These are phyloP conservation scores for Fraxinus baroniana DNA, from an alignment of 305 asterid genomes.

Conservation along the genomic window DNA sequence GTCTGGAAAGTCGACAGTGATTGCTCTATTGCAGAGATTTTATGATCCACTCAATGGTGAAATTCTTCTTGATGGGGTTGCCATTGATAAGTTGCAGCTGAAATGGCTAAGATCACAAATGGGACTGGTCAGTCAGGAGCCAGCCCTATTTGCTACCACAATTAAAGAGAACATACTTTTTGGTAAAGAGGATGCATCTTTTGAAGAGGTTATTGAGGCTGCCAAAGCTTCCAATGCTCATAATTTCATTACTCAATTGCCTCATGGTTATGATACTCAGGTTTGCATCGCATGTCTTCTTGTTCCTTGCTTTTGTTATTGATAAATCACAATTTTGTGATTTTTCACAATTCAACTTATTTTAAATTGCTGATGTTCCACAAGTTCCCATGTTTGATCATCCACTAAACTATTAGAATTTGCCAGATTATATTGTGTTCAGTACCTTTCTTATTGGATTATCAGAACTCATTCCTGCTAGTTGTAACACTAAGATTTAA, in stretches of 20 bases:
- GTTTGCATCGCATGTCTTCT: conserved; percentile 29
- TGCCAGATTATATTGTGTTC: neutral
- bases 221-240: conserved; percentile 96
- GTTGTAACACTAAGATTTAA: neutral
- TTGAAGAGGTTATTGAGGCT: conserved; percentile 74
- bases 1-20: conserved; percentile 84
- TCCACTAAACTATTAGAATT: neutral
- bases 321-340: neutral
- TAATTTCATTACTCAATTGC: conserved; percentile 75
- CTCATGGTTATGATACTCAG: conserved; percentile 94
- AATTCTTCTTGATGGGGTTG: conserved; percentile 69
- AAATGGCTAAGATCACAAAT: conserved; percentile 95
- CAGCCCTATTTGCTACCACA: conserved; percentile 83
- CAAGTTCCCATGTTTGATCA: neutral
- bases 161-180: conserved; percentile 85
- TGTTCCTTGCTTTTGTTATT: neutral
- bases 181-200: conserved; percentile 82
- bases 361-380: neutral
- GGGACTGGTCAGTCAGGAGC: conserved; percentile 98
- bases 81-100: conserved; percentile 69
- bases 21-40: conserved; percentile 78
- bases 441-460: neutral
- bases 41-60: conserved; percentile 82
- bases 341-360: neutral
- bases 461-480: neutral